A percentile compares a stretch with the other conserved stretches of the same genome.
These are phyloP conservation scores for Xerocomellus intermedius DNA, from an alignment of 768 basidiomycete genomes.

Conservation along the genomic window DNA sequence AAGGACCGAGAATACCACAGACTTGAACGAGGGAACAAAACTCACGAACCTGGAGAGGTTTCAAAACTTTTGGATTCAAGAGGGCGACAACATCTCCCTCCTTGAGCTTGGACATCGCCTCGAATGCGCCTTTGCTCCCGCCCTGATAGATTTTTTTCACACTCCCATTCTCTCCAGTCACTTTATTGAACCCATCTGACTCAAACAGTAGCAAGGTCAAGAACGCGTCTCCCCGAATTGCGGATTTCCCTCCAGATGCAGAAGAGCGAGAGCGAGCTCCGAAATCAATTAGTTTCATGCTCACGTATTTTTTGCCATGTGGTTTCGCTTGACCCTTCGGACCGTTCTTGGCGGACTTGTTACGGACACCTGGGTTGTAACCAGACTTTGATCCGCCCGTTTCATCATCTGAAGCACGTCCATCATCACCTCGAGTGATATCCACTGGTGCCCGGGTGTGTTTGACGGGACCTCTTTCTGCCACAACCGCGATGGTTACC, in stretches of 20 bases:
- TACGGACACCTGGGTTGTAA: background rate
- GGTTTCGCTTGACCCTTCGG: conserved; percentile 34
- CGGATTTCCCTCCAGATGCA: conserved; percentile 51
- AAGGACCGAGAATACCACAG: background rate
- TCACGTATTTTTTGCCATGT: conserved; percentile 78
- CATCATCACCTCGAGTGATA: conserved; percentile 46
- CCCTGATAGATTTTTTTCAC: conserved; percentile 74
- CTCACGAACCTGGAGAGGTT: conserved; percentile 72
- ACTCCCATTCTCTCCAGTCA: conserved; percentile 49
- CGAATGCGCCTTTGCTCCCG: conserved; percentile 91
- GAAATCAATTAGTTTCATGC: conserved; percentile 81
- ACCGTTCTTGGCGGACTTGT: conserved; percentile 16
- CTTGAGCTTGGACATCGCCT: conserved; percentile 77
- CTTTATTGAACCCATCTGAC: conserved; percentile 65
- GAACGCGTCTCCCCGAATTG: conserved; percentile 78
- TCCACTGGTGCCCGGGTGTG: conserved; percentile 66
- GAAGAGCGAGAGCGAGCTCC: conserved; percentile 60
- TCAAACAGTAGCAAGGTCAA: conserved; percentile 87
- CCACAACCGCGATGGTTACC: conserved; percentile 94
- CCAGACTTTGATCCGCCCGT: conserved; percentile 5
- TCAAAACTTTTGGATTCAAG: conserved; percentile 82
- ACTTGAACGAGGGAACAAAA: background rate
- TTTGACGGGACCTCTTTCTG: conserved; percentile 80
- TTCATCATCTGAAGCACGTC: conserved; percentile 35
- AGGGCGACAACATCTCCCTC: conserved; percentile 91